A percentile compares a stretch with the other conserved stretches of the same genome.
Conservation (phyloP, 176 grass and related monocot species). For the Oryza meyeriana region DNA sequence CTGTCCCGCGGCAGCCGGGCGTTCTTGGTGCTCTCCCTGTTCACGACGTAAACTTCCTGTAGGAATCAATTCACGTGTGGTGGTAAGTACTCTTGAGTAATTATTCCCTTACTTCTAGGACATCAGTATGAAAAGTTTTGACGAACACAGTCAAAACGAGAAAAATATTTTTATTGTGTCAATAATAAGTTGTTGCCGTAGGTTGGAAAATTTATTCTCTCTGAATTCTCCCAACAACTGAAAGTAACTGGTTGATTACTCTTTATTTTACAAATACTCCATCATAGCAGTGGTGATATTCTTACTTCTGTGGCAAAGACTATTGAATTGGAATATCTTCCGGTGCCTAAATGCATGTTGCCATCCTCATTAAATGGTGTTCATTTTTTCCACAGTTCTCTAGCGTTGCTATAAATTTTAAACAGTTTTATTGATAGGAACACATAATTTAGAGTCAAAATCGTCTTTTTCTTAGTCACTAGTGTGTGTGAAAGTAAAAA, state of each 20-base stretch:
- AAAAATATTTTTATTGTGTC: not conserved
- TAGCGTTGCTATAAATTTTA: not conserved
- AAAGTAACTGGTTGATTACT: too few species aligned
- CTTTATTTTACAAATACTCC: too few species aligned
- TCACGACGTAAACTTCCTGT: slow-evolving; percentile 70
- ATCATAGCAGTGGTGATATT: too few species aligned
- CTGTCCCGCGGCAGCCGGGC: slow-evolving; percentile 47
- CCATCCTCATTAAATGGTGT: not conserved
- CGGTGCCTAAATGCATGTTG: not conserved
- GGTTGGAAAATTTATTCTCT: too few species aligned
- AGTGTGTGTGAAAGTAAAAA: too few species aligned
- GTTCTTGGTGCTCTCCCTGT: slow-evolving; percentile 32
- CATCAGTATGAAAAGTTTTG: not conserved
- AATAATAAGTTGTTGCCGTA: too few species aligned
- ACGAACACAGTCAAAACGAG: not conserved
- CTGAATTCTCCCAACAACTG: too few species aligned
- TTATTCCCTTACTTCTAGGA: not conserved
- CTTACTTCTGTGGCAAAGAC: too few species aligned
- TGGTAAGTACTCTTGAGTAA: not conserved
- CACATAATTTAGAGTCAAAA: not conserved
- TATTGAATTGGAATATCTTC: too few species aligned
- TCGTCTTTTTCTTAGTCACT: not conserved
- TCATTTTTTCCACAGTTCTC: not conserved
- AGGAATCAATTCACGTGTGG: not conserved
- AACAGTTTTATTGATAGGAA: not conserved